A percentile compares a stretch with the other conserved stretches of the same genome.
Evolutionary conservation across 2,329 filamentous ascomycete species (phyloP).

Genomic region (Claviceps digitariae): DNA sequence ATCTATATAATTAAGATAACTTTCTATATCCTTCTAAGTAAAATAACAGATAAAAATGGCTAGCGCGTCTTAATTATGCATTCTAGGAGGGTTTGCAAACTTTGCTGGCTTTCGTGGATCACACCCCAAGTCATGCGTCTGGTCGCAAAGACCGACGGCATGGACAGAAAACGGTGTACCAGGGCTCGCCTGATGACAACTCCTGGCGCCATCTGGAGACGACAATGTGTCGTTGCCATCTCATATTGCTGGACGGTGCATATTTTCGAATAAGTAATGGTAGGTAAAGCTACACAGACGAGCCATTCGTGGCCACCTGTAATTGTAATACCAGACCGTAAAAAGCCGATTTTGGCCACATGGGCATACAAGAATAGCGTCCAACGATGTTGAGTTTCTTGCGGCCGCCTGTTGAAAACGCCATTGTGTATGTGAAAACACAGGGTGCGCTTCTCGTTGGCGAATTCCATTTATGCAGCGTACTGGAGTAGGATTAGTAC

Average conservation of each 20-base stretch:
- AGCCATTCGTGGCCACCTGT: not conserved
- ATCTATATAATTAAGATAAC: no score
- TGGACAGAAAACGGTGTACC: not conserved
- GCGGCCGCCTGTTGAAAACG: not conserved
- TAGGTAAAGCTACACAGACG: not conserved
- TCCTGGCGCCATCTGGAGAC: not conserved
- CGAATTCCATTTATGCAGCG: not conserved
- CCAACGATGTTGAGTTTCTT: no score
- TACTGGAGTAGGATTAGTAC: no score
- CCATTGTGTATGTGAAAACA: not conserved
- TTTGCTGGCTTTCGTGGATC: no score
- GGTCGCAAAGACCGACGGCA: not conserved
- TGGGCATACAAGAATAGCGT: no score
- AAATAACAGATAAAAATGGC: no score
- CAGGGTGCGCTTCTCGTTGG: not conserved
- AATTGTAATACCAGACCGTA: not conserved
- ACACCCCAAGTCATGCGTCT: not conserved
- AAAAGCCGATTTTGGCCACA: no score
- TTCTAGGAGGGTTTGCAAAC: no score
- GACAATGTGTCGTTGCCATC: not conserved
- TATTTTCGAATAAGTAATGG: no score
- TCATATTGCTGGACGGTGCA: no score
- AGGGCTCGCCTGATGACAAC: not conserved
- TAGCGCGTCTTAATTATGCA: no score
- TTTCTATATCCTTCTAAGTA: no score